These are phyloP conservation scores for Ascoidea tarda DNA, from an alignment of 805 yeast species.

Conservation along the genomic window DNA sequence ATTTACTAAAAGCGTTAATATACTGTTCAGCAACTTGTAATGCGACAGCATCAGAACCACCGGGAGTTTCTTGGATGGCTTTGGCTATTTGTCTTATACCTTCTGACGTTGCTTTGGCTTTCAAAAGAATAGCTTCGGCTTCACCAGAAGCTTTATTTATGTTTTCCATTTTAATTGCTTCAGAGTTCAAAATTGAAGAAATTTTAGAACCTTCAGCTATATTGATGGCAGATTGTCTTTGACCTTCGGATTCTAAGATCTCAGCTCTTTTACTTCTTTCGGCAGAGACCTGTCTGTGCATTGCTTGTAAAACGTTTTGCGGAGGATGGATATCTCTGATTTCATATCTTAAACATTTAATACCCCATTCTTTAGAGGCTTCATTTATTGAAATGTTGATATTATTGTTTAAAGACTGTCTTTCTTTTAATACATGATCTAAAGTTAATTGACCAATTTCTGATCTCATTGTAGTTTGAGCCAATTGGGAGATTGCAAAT, in stretches of 20 bases:
- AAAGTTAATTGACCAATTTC: constrained; percentile 76
- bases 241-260: constrained; percentile 77
- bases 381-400: constrained; percentile 72
- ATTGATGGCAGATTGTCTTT: constrained; percentile 64
- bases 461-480: constrained; percentile 84
- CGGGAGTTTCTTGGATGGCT: constrained; percentile 54
- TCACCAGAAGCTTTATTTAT: constrained; percentile 65
- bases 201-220: constrained; percentile 74
- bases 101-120: constrained; percentile 60
- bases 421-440: constrained; percentile 65
- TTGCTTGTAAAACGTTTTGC: constrained; percentile 68
- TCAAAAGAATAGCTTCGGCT: constrained; percentile 50
- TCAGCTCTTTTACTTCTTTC: constrained; percentile 82
- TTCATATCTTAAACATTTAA: constrained; percentile 70
- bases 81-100: constrained; percentile 51
- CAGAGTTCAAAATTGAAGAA: constrained; percentile 60
- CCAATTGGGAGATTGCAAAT: constrained; percentile 73
- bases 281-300: constrained; percentile 84
- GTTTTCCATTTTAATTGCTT: constrained; percentile 46
- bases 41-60: constrained; percentile 64
- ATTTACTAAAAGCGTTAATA: constrained; percentile 65
- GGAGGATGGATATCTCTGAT: constrained; percentile 87
- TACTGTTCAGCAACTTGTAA: constrained; percentile 76
- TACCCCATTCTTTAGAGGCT: constrained; percentile 81
- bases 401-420: constrained; percentile 57